Conservation (phyloP, 75 land plant species). For the Cryptomeria japonica region DNA sequence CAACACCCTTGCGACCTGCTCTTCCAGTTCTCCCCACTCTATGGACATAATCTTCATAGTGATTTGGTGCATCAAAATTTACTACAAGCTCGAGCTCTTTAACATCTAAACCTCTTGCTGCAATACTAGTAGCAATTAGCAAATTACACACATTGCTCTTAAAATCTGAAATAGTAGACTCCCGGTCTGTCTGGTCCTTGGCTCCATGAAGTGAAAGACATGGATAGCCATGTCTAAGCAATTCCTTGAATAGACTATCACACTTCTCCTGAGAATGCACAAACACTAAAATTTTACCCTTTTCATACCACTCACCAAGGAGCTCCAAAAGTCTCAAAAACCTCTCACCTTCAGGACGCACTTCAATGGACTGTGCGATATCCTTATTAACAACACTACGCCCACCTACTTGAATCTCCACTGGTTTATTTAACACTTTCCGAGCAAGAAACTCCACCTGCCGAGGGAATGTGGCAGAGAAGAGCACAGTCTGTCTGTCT, state of each 20-base stretch:
- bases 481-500: too few species aligned
- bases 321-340: too few species aligned
- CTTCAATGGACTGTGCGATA: too few species aligned
- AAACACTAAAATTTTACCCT: conserved; percentile 93
- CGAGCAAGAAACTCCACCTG: too few species aligned
- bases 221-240: conserved; percentile 89
- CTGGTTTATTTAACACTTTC: too few species aligned
- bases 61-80: conserved; percentile 95
- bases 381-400: too few species aligned
- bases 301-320: conserved; percentile 93
- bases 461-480: too few species aligned
- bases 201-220: conserved; percentile 99
- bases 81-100: conserved; percentile 96
- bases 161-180: conserved; percentile 90
- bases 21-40: conserved; percentile 98
- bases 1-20: conserved; percentile 89
- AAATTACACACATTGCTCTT: conserved; percentile 94
- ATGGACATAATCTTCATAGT: conserved; percentile 99
- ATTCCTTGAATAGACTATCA: conserved; percentile 84
- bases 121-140: conserved; percentile 92
- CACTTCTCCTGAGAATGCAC: conserved; percentile 97
- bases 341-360: too few species aligned
- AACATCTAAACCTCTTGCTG: conserved; percentile 97
- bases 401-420: too few species aligned
- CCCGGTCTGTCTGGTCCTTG: conserved; percentile 96